phyloP scores from a whole-genome alignment of 164 flowering plant genomes.

The Stephania yunnanensis region DNA sequence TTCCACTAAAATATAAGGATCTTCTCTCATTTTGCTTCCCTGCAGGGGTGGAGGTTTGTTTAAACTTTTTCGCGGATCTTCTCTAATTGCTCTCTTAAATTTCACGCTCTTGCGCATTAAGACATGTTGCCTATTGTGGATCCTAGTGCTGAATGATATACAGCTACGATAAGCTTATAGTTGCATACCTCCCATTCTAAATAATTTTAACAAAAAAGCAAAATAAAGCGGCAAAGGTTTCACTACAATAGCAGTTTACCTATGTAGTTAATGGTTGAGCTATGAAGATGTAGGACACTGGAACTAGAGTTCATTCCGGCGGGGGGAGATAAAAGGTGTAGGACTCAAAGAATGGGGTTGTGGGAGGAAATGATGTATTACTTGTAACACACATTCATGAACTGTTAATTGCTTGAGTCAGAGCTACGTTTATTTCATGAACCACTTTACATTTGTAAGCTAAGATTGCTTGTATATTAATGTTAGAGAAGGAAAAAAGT shows the following conservation, averaged over 20 bases:
- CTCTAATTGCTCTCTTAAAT: neutral
- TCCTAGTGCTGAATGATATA: neutral
- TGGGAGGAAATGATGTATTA: neutral
- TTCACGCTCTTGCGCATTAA: constrained; percentile 1
- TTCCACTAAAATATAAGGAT: constrained; percentile 89
- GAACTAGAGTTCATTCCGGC: neutral
- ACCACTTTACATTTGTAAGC: neutral
- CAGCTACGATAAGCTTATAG: neutral
- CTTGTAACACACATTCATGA: neutral
- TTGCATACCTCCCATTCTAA: neutral
- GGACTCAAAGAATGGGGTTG: neutral
- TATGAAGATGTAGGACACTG: no score
- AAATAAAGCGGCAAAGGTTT: neutral
- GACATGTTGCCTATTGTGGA: constrained; percentile 1
- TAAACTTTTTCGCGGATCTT: neutral
- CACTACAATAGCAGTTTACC: neutral
- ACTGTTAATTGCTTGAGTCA: neutral
- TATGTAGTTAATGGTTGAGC: neutral
- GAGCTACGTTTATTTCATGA: neutral
- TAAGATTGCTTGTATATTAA: no score
- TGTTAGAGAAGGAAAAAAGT: no score
- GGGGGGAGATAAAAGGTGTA: neutral
- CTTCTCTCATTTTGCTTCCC: constrained; percentile 98
- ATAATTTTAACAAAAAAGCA: neutral
- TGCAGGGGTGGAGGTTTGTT: constrained; percentile 83